A percentile compares a stretch with the other conserved stretches of the same genome.
Conservation (phyloP, 2,329 filamentous ascomycete genomes). For the Coniochaeta prunicola region DNA sequence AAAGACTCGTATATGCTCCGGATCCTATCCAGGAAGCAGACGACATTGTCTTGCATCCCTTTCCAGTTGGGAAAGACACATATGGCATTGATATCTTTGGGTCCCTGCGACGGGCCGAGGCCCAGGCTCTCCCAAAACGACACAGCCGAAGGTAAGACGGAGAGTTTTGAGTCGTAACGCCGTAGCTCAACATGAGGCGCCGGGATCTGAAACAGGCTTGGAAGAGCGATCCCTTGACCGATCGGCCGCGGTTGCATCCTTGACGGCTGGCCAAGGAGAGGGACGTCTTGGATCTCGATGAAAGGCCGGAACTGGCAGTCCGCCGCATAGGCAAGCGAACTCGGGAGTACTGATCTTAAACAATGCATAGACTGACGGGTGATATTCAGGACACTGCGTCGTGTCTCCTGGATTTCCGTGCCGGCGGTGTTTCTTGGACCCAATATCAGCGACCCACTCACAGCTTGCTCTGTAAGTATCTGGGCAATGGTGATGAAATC, state of each 20-base stretch:
- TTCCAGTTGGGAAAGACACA: constrained; percentile 63
- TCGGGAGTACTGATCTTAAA: constrained; percentile 36
- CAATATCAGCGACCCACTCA: constrained; percentile 40
- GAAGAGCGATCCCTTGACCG: constrained; percentile 38
- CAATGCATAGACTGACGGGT: constrained; percentile 41
- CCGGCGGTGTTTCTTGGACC: constrained; percentile 13
- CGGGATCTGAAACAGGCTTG: constrained; percentile 54
- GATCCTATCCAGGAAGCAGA: constrained; percentile 59
- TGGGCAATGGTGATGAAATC: constrained; percentile 62
- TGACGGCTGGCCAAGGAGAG: constrained; percentile 42
- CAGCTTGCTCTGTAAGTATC: constrained; percentile 63
- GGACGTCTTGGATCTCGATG: constrained; percentile 50
- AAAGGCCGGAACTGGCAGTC: constrained; percentile 40
- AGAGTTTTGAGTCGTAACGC: constrained; percentile 60
- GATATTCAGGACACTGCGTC: constrained; percentile 33
- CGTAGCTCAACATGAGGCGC: constrained; percentile 67
- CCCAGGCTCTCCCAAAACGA: constrained; percentile 78
- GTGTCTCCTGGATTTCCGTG: constrained; percentile 20
- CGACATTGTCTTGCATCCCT: constrained; percentile 53
- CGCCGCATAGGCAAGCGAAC: constrained; percentile 32
- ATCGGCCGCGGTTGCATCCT: constrained; percentile 43
- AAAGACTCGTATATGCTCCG: constrained; percentile 66
- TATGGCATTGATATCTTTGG: constrained; percentile 64
- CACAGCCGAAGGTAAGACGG: constrained; percentile 67
- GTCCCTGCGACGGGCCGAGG: constrained; percentile 61